Evolutionary conservation across 768 basidiomycete genomes (phyloP).

Genomic region (Mycena rosella): DNA sequence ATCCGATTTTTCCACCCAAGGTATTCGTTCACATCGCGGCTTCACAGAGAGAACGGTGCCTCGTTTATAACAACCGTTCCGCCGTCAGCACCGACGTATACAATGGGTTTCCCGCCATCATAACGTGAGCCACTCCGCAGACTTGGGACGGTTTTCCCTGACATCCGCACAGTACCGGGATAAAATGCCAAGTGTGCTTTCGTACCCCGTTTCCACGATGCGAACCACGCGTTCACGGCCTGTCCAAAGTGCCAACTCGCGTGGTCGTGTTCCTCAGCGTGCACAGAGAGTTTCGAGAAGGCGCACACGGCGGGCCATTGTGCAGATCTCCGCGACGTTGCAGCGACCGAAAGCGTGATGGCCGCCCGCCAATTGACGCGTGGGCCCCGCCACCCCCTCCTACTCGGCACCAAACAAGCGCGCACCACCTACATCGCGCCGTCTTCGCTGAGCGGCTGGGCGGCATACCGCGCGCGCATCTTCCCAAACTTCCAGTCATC

Average conservation of each 20-base stretch:
- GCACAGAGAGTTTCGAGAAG: neutral
- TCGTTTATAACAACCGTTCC: too few species aligned
- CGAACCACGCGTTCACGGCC: neutral
- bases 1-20: too few species aligned
- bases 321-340: neutral
- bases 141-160: too few species aligned
- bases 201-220: slow-evolving; percentile 26
- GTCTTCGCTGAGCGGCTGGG: slow-evolving; percentile 20
- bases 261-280: slow-evolving; percentile 27
- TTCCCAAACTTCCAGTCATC: neutral
- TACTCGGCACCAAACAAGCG: neutral
- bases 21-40: too few species aligned
- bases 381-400: neutral
- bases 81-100: too few species aligned
- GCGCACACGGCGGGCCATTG: neutral
- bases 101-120: too few species aligned
- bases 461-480: slow-evolving; percentile 6
- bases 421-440: slow-evolving; percentile 7
- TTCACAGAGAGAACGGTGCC: too few species aligned
- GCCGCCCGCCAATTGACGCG: neutral
- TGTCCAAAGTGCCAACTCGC: slow-evolving; percentile 20
- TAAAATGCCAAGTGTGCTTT: slow-evolving; percentile 31
- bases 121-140: too few species aligned
- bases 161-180: too few species aligned
- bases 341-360: neutral